These are phyloP conservation scores for Huntiella bhutanensis DNA, from an alignment of 2,329 filamentous ascomycete species.

Conservation along the genomic window DNA sequence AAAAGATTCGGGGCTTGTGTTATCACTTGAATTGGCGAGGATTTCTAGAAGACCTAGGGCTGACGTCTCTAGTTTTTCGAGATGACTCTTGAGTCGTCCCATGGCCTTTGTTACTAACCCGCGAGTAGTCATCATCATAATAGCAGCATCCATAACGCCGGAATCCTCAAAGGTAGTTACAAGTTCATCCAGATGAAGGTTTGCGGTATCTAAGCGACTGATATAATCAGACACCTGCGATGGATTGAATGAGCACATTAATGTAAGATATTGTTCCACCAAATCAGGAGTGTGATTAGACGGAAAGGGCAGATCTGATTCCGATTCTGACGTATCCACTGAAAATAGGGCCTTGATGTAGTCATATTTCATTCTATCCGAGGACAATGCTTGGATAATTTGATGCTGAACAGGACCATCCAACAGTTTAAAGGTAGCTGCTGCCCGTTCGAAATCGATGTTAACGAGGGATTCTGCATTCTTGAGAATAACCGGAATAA, in stretches of 20 bases:
- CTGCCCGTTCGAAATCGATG: constrained; percentile 46
- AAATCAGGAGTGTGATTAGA: constrained; percentile 36
- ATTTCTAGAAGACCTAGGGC: constrained; percentile 55
- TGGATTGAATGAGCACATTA: constrained; percentile 78
- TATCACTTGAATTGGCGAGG: constrained; percentile 25
- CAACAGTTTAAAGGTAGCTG: constrained; percentile 43
- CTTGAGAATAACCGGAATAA: constrained; percentile 45
- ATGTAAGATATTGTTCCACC: constrained; percentile 65
- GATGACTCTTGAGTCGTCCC: constrained; percentile 62
- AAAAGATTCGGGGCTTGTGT: background rate
- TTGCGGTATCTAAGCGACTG: constrained; percentile 51
- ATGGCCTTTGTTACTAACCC: constrained; percentile 71
- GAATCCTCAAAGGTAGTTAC: constrained; percentile 77
- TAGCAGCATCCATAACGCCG: constrained; percentile 79
- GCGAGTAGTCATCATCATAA: constrained; percentile 76
- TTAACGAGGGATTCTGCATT: constrained; percentile 48
- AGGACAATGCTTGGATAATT: constrained; percentile 28
- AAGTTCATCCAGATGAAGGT: constrained; percentile 61
- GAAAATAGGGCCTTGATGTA: constrained; percentile 66
- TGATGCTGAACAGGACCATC: constrained; percentile 46
- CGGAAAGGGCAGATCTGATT: constrained; percentile 17
- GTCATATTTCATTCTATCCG: constrained; percentile 38
- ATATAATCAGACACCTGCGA: constrained; percentile 74
- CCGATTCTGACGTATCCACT: constrained; percentile 17
- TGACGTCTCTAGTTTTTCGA: constrained; percentile 61